Evolutionary conservation across 129 eudicot species (phyloP), one percentile per base, ranked within the genome.

Genomic region (Glebionis coronaria): DNA sequence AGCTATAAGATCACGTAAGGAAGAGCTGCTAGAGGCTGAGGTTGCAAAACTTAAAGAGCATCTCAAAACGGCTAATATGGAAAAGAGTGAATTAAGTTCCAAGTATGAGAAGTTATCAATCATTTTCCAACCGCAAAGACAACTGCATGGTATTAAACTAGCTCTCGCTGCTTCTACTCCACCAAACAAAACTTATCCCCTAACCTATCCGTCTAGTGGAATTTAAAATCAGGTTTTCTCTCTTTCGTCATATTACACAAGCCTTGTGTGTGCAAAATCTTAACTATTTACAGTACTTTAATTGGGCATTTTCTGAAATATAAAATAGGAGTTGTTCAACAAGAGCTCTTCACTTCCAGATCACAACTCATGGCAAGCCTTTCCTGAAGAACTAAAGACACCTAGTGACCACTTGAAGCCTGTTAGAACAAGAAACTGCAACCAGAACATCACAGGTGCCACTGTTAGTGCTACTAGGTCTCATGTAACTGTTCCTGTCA

Each of bases 111-210:
- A 91, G 79, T 84, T 91, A 66, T 58, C 88, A 19, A 87, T 84
- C 18, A 88, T 88, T 63, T 87, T 94, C 73, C 68, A 87, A 59
- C 83, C 97, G 51, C 96, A 91, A 70, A 74, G 97, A 47, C 96
- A 91, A 77, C 70, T 91, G 58, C 88, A 81, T 51, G 96, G 83
- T 72, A 87, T 88, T 69, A 91, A 91, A 80, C 90, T 77, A 72
- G 78, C 88, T 77, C 81, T 91, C 71, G 82, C 95, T 76, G 82
- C 89, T 3, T 78, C 68, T 50, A 68, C 83, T 68, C 78, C 82
- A 61, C 88, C 82, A 19, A 80, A 67, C 61, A 44, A 49, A 67
- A 84, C 74, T 38, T 45, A 72, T 50, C 35, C 65, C 4, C 74
- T 62, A 67, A 46, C 35, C 55, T 63, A 76, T 19, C 9, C 81